Evolutionary conservation across 2,329 filamentous ascomycete species (phyloP).

Genomic region (Bipolaris gigantea): DNA sequence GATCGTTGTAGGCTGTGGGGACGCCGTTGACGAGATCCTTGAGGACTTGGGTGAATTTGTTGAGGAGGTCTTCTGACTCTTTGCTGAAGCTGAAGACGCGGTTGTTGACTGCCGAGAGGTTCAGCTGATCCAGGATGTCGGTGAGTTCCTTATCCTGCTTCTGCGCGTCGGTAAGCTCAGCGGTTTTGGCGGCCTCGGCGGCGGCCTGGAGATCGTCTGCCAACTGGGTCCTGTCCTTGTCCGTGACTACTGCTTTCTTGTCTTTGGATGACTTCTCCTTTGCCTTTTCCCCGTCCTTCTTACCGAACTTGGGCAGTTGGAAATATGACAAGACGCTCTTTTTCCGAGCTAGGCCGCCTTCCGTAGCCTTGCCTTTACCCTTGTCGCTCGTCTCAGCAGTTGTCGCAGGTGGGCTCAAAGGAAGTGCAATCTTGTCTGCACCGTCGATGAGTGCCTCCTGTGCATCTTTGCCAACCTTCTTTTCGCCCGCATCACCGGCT

Average conservation of each 20-base stretch:
- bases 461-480: conserved; percentile 47
- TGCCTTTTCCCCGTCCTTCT: conserved; percentile 39
- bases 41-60: conserved; percentile 84
- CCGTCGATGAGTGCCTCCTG: conserved; percentile 51
- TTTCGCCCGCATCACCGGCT: conserved; percentile 38
- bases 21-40: conserved; percentile 91
- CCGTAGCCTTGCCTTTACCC: conserved; percentile 35
- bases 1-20: conserved; percentile 88
- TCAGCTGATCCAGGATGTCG: conserved; percentile 78
- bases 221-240: conserved; percentile 42
- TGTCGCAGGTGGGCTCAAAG: conserved; percentile 50
- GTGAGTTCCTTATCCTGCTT: conserved; percentile 73
- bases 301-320: conserved; percentile 35
- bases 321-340: conserved; percentile 45
- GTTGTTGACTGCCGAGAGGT: conserved; percentile 82
- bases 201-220: conserved; percentile 40
- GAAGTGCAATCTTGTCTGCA: conserved; percentile 54
- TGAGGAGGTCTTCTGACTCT: conserved; percentile 79
- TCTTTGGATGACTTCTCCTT: conserved; percentile 30
- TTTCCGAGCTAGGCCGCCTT: conserved; percentile 39
- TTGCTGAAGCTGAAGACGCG: conserved; percentile 80
- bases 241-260: conserved; percentile 38
- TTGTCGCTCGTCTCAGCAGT: conserved; percentile 33
- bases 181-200: conserved; percentile 37
- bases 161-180: conserved; percentile 45